Percentiles rank a stretch among this genome's conserved stretches.
Evolutionary conservation across 1,284 basidiomycete species (phyloP).

Genomic region (Irpex sp.): DNA sequence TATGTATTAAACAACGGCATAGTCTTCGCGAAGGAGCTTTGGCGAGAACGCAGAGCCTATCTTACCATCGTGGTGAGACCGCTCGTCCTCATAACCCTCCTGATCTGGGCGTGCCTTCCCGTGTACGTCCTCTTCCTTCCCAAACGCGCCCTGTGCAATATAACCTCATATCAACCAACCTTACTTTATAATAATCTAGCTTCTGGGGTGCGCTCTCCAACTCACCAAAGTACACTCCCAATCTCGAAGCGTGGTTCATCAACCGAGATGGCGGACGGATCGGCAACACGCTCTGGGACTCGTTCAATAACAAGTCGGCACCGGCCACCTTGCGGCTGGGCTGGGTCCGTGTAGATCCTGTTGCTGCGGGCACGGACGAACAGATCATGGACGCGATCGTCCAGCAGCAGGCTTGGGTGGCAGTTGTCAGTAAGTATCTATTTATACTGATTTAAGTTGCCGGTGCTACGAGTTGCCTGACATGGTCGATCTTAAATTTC

Average conservation of each 20-base stretch:
- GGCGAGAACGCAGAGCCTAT: conserved; percentile 19
- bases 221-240: conserved; percentile 28
- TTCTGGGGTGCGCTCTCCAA: conserved; percentile 42
- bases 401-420: conserved; percentile 31
- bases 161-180: not conserved
- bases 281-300: conserved; percentile 30
- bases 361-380: conserved; percentile 22
- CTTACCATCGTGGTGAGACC: conserved; percentile 20
- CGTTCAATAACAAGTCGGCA: conserved; percentile 23
- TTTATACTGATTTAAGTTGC: not conserved
- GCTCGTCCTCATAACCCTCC: conserved; percentile 17
- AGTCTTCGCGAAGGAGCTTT: conserved; percentile 23
- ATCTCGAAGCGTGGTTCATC: conserved; percentile 40
- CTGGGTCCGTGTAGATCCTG: conserved; percentile 26
- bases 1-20: not conserved
- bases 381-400: conserved; percentile 28
- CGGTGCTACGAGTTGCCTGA: not conserved
- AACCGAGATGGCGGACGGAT: conserved; percentile 40
- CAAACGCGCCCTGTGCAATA: not conserved
- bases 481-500: not conserved
- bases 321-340: conserved; percentile 25
- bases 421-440: conserved; percentile 30
- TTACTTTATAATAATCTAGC: conserved; percentile 12
- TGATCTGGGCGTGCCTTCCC: conserved; percentile 26
- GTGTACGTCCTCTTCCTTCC: conserved; percentile 16